Percentiles rank a stretch among this genome's conserved stretches.
Conservation (phyloP, 1,139 yeast species). For the Saccharomyces pastorianus region DNA sequence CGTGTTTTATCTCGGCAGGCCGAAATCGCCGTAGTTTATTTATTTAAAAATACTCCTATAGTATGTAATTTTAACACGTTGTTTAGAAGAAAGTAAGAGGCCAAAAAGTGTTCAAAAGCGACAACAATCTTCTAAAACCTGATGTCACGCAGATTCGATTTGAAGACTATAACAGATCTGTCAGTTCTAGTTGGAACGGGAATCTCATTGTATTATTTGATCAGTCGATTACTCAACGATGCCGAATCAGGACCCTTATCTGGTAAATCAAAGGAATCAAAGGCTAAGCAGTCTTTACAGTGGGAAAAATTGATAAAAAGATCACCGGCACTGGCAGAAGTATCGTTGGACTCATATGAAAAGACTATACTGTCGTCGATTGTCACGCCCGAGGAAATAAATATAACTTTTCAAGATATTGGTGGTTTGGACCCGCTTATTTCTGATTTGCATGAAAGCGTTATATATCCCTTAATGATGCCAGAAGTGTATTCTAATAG, state of each 20-base stretch:
- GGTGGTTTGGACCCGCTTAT: slow-evolving; percentile 83
- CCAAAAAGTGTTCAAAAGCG: too few relatives aligned
- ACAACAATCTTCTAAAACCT: too few relatives aligned
- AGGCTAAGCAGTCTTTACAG: slow-evolving; percentile 58
- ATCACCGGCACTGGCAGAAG: slow-evolving; percentile 49
- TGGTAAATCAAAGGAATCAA: slow-evolving; percentile 54
- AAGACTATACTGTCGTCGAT: slow-evolving; percentile 63
- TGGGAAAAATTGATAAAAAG: slow-evolving; percentile 49
- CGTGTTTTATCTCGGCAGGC: too few relatives aligned
- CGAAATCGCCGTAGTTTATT: too few relatives aligned
- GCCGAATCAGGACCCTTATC: slow-evolving; percentile 43
- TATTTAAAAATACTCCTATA: too few relatives aligned
- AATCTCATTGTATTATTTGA: slow-evolving; percentile 66
- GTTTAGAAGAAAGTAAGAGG: too few relatives aligned
- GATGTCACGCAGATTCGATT: slow-evolving; percentile 40
- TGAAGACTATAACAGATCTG: slow-evolving; percentile 56
- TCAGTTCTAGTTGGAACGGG: slow-evolving; percentile 76
- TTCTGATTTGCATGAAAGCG: slow-evolving; percentile 80
- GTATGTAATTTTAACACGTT: too few relatives aligned
- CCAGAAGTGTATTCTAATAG: slow-evolving; percentile 30
- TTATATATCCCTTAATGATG: slow-evolving; percentile 76
- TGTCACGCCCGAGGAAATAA: slow-evolving; percentile 75
- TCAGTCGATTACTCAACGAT: slow-evolving; percentile 46
- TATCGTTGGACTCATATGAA: slow-evolving; percentile 69
- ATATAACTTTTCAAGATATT: slow-evolving; percentile 67